phyloP scores from a whole-genome alignment of 2,329 filamentous ascomycete species.

The Paracoccidioides brasiliensis region DNA sequence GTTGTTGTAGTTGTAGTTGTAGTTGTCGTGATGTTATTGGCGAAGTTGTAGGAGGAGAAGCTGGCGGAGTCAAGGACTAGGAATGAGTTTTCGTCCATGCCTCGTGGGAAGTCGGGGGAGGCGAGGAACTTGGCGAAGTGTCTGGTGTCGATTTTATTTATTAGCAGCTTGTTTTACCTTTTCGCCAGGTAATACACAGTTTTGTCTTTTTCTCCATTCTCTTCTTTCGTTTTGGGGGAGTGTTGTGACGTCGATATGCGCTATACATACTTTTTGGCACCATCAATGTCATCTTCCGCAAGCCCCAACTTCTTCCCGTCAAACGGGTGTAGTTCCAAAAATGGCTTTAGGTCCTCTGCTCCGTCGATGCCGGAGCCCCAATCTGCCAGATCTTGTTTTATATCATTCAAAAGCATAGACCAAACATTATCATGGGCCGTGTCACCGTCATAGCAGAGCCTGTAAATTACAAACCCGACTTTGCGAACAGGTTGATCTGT shows the following conservation, averaged over 20 bases:
- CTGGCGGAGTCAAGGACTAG: not conserved
- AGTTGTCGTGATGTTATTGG: not conserved
- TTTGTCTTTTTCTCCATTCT: not conserved
- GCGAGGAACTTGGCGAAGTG: not conserved
- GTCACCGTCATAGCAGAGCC: constrained; percentile 13
- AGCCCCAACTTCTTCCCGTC: constrained; percentile 15
- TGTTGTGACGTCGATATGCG: too few species aligned
- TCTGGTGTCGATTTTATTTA: not conserved
- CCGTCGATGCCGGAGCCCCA: constrained; percentile 16
- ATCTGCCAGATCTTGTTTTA: constrained; percentile 14
- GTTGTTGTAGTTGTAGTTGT: constrained; percentile 2
- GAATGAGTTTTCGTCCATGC: not conserved
- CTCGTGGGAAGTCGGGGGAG: not conserved
- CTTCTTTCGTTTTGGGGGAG: not conserved
- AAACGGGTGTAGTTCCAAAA: constrained; percentile 17
- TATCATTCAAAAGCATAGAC: constrained; percentile 11
- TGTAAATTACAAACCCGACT: constrained; percentile 15
- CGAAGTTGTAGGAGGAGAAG: not conserved
- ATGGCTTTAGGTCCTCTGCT: constrained; percentile 11
- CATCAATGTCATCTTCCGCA: constrained; percentile 9
- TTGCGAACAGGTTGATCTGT: not conserved
- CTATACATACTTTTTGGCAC: constrained; percentile 5
- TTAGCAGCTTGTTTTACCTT: not conserved
- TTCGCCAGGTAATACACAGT: not conserved
- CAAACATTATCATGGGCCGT: constrained; percentile 12